phyloP scores from a whole-genome alignment of 768 basidiomycete genomes.

The Tephrocybe sp. region DNA sequence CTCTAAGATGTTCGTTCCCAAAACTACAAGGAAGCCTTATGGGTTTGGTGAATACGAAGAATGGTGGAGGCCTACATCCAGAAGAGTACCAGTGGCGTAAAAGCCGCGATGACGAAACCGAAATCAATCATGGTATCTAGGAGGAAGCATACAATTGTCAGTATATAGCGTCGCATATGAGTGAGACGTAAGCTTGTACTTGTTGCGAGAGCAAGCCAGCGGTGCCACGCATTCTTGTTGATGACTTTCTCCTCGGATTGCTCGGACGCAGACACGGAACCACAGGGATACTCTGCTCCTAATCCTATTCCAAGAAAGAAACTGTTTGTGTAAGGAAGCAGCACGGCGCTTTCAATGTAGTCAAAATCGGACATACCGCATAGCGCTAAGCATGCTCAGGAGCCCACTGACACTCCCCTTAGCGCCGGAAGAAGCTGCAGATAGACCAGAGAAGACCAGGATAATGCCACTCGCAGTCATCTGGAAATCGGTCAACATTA shows the following conservation, averaged over 20 bases:
- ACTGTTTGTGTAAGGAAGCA: slow-evolving; percentile 33
- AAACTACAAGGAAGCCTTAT: slow-evolving; percentile 44
- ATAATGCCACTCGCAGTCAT: slow-evolving; percentile 82
- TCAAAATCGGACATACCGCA: slow-evolving; percentile 47
- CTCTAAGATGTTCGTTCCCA: slow-evolving; percentile 74
- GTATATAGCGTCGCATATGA: too few species aligned
- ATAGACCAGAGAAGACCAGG: slow-evolving; percentile 78
- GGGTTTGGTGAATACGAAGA: background rate
- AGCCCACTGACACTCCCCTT: slow-evolving; percentile 65
- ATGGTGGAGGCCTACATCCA: slow-evolving; percentile 75
- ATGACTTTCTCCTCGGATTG: slow-evolving; percentile 83
- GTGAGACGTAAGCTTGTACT: slow-evolving; percentile 48
- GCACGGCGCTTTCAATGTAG: background rate
- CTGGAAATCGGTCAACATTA: slow-evolving; percentile 39
- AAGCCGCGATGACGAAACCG: slow-evolving; percentile 76
- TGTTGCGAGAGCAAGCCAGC: slow-evolving; percentile 85
- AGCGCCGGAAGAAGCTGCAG: slow-evolving; percentile 78
- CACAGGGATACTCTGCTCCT: slow-evolving; percentile 87
- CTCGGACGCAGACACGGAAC: slow-evolving; percentile 86
- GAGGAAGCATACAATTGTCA: slow-evolving; percentile 86
- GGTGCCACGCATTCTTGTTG: slow-evolving; percentile 72
- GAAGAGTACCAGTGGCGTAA: slow-evolving; percentile 80
- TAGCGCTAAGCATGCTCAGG: slow-evolving; percentile 74
- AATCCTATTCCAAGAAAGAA: slow-evolving; percentile 87
- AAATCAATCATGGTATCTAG: slow-evolving; percentile 81